These are phyloP conservation scores for Auriscalpium microsporum DNA, from an alignment of 768 basidiomycete genomes.

Conservation along the genomic window DNA sequence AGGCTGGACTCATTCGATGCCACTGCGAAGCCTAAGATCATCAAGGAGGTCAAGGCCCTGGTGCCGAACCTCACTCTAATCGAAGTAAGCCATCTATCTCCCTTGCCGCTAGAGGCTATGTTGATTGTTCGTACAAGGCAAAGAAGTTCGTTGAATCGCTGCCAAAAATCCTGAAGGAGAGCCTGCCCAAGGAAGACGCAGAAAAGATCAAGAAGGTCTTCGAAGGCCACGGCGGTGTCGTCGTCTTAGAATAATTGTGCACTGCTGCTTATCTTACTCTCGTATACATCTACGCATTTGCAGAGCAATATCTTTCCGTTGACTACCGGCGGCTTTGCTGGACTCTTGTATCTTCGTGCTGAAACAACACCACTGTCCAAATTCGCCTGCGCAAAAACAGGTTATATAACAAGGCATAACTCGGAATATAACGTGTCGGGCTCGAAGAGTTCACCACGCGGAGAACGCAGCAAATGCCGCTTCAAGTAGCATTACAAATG, in stretches of 20 bases:
- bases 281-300: no score
- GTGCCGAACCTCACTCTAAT: constrained; percentile 95
- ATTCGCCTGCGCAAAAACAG: no score
- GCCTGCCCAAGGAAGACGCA: constrained; percentile 91
- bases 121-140: constrained; percentile 47
- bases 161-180: constrained; percentile 91
- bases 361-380: no score
- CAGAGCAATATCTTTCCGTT: no score
- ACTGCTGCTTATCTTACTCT: no score
- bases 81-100: constrained; percentile 64
- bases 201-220: constrained; percentile 94
- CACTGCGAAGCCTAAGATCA: constrained; percentile 89
- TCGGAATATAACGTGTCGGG: no score
- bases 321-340: no score
- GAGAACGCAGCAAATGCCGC: constrained; percentile 10
- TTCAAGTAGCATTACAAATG: constrained; percentile 14
- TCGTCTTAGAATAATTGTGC: constrained; percentile 61
- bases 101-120: background rate
- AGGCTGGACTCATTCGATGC: constrained; percentile 93
- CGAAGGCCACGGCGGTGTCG: constrained; percentile 79
- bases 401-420: no score
- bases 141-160: constrained; percentile 98
- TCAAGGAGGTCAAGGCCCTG: constrained; percentile 93
- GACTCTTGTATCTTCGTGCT: no score
- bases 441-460: background rate